phyloP scores from a whole-genome alignment of 768 basidiomycete genomes.

The Gymnopilus junonius region DNA sequence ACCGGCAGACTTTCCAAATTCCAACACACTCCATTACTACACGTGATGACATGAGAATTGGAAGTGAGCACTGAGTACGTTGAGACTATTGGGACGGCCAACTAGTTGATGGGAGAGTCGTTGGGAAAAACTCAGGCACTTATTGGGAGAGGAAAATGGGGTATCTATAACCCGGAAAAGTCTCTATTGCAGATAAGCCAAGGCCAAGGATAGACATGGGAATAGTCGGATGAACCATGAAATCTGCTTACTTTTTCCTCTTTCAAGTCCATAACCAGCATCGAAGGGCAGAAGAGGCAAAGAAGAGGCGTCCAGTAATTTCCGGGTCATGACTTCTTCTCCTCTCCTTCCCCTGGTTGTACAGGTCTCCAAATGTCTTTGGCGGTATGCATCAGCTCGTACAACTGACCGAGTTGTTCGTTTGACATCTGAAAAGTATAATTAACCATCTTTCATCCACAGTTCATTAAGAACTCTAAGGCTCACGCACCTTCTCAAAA shows the following conservation, averaged over 20 bases:
- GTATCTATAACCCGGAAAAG: neutral
- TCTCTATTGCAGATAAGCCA: neutral
- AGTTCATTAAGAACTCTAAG: neutral
- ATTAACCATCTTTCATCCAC: neutral
- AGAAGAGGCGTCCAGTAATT: neutral
- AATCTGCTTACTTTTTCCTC: neutral
- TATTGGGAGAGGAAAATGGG: neutral
- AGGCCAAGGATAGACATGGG: slow-evolving; percentile 14
- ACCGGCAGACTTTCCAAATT: neutral
- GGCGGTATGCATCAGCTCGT: slow-evolving; percentile 92
- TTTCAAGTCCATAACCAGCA: slow-evolving; percentile 1
- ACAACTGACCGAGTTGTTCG: slow-evolving; percentile 92
- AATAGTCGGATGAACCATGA: neutral
- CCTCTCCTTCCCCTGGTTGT: slow-evolving; percentile 22
- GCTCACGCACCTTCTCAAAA: slow-evolving; percentile 71
- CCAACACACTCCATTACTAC: slow-evolving; percentile 9
- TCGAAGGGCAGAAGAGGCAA: neutral
- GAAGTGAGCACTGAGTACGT: neutral
- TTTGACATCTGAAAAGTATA: slow-evolving; percentile 67
- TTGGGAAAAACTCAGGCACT: neutral
- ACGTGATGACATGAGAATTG: slow-evolving; percentile 19
- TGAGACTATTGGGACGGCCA: neutral
- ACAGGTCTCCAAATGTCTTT: slow-evolving; percentile 85
- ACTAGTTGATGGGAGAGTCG: neutral
- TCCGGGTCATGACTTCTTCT: slow-evolving; percentile 22